phyloP scores from a whole-genome alignment of 1,284 basidiomycete genomes.

The Trichosporon ovoides region DNA sequence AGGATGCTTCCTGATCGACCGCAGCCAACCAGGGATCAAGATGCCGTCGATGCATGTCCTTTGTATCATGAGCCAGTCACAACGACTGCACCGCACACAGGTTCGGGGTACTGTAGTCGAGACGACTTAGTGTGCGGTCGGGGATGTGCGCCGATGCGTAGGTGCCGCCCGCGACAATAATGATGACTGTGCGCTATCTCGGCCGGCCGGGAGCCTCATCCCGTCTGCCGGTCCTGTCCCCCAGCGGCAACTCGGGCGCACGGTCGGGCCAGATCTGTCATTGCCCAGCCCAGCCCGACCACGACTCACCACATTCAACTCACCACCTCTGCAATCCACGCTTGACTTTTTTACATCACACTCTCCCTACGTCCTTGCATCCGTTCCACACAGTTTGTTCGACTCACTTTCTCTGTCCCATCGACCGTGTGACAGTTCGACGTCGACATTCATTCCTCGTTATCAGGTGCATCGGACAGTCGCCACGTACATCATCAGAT shows the following conservation, averaged over 20 bases:
- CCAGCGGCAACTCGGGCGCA: neutral
- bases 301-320: neutral
- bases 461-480: neutral
- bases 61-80: neutral
- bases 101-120: no score
- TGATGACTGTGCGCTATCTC: constrained; percentile 2
- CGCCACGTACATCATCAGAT: neutral
- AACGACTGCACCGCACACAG: neutral
- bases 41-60: neutral
- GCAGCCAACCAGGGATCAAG: neutral
- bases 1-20: neutral
- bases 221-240: no score
- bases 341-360: constrained; percentile 3
- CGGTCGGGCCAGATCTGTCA: neutral
- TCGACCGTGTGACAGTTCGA: neutral
- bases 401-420: neutral
- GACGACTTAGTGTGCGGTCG: neutral
- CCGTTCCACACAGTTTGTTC: neutral
- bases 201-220: neutral
- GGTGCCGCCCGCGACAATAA: neutral
- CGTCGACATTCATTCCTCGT: neutral
- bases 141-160: neutral
- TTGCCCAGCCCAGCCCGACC: neutral
- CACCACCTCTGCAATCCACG: neutral
- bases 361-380: neutral